Percentiles rank a stretch among this genome's conserved stretches.
Evolutionary conservation across 2,329 filamentous ascomycete genomes (phyloP).

Genomic region (Penicillium fuscoglaucum): DNA sequence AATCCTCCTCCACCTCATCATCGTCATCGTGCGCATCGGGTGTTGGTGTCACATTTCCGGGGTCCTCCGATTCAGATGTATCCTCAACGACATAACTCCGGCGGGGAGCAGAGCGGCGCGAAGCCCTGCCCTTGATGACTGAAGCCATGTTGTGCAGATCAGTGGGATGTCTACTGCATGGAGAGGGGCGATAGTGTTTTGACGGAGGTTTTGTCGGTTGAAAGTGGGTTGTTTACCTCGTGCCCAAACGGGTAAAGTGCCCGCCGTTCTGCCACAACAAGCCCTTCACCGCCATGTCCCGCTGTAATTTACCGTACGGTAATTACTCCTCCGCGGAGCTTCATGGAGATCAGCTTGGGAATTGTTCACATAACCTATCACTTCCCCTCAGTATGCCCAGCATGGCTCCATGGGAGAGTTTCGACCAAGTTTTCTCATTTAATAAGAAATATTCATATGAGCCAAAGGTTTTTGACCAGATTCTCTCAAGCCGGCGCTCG

Average conservation of each 20-base stretch:
- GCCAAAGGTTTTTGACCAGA: conserved; percentile 60
- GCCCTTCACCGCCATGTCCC: conserved; percentile 30
- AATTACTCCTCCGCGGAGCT: conserved; percentile 23
- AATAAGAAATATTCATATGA: conserved; percentile 63
- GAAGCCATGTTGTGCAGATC: conserved; percentile 39
- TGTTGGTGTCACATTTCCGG: conserved; percentile 50
- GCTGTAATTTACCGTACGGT: conserved; percentile 15
- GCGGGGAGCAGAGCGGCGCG: conserved; percentile 62
- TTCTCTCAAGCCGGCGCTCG: conserved; percentile 65
- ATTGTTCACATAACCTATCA: conserved; percentile 5
- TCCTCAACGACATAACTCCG: conserved; percentile 75
- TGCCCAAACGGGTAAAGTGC: conserved; percentile 36
- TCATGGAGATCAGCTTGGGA: conserved; percentile 4
- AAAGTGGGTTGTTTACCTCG: conserved; percentile 44
- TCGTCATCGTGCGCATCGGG: conserved; percentile 51
- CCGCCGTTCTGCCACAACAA: conserved; percentile 37
- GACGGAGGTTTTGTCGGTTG: conserved; percentile 18
- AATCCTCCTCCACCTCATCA: conserved; percentile 69
- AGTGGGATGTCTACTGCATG: conserved; percentile 29
- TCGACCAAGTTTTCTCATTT: conserved; percentile 66
- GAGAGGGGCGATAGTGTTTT: conserved; percentile 13
- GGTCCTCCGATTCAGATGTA: conserved; percentile 71
- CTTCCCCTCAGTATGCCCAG: conserved; percentile 16
- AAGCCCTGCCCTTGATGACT: conserved; percentile 52
- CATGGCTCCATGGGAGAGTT: conserved; percentile 58